phyloP scores from a whole-genome alignment of 768 basidiomycete species.

The Lactifluus echinatus region DNA sequence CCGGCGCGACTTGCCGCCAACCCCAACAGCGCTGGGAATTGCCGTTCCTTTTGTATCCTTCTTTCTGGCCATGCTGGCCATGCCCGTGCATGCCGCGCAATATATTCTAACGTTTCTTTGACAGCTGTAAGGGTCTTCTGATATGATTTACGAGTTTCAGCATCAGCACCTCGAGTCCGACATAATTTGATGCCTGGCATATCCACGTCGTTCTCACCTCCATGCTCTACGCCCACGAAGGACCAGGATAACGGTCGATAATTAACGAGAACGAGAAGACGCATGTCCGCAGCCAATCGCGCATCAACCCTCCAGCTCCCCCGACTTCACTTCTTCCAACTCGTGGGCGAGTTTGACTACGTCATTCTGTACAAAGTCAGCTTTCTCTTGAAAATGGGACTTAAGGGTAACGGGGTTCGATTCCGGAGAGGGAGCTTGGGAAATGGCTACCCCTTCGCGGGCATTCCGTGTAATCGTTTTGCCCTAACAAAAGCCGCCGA shows the following conservation, averaged over 20 bases:
- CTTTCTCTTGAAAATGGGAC: neutral
- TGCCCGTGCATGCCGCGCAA: too few relatives aligned
- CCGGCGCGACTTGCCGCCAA: too few relatives aligned
- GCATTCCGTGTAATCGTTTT: constrained; percentile 41
- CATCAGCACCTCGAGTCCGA: too few relatives aligned
- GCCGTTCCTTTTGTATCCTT: too few relatives aligned
- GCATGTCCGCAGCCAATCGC: neutral
- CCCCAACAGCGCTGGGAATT: neutral
- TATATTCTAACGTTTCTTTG: too few relatives aligned
- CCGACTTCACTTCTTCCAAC: constrained; percentile 35
- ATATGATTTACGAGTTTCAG: too few relatives aligned
- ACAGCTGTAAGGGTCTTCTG: too few relatives aligned
- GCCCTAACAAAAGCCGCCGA: constrained; percentile 26
- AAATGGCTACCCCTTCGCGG: constrained; percentile 36
- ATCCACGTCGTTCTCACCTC: neutral
- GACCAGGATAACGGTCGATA: neutral
- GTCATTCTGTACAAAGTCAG: constrained; percentile 31
- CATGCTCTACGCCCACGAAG: too few relatives aligned
- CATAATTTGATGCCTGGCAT: too few relatives aligned
- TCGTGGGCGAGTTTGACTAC: constrained; percentile 46
- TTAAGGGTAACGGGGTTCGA: too few relatives aligned
- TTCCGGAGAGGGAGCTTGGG: too few relatives aligned
- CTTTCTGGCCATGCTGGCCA: too few relatives aligned
- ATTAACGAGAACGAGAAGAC: neutral
- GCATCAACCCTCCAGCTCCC: constrained; percentile 13